Percentiles rank a stretch among this genome's conserved stretches.
phyloP scores from a whole-genome alignment of 2,329 filamentous ascomycete species.

The Emergomyces pasteurianus region DNA sequence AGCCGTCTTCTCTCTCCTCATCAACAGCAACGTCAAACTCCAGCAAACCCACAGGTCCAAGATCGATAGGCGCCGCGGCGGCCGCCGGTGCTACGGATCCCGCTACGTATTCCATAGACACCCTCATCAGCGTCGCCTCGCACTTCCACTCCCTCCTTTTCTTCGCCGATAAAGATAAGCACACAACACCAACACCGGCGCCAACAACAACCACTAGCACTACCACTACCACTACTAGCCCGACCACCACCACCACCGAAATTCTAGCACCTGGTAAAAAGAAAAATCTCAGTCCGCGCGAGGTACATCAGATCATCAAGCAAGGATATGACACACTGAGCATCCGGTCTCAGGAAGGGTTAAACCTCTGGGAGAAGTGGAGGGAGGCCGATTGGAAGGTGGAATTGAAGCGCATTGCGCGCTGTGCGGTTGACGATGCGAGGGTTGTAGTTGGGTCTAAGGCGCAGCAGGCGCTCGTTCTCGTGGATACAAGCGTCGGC shows the following conservation, averaged over 20 bases:
- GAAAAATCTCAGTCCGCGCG: slow-evolving; percentile 64
- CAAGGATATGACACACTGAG: slow-evolving; percentile 91
- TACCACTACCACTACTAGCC: slow-evolving; percentile 12
- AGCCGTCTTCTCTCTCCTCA: slow-evolving; percentile 22
- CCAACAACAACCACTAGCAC: slow-evolving; percentile 2
- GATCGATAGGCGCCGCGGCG: slow-evolving; percentile 59
- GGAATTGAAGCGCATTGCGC: slow-evolving; percentile 75
- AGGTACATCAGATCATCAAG: slow-evolving; percentile 87
- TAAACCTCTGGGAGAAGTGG: slow-evolving; percentile 77
- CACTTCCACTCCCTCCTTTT: slow-evolving; percentile 78
- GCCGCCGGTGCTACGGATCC: slow-evolving; percentile 52
- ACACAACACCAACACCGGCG: slow-evolving; percentile 7
- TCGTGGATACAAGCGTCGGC: not conserved
- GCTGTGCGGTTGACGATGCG: slow-evolving; percentile 63
- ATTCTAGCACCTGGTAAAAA: slow-evolving; percentile 29
- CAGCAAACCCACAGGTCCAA: slow-evolving; percentile 12
- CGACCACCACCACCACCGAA: slow-evolving; percentile 16
- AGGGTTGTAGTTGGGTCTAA: slow-evolving; percentile 31
- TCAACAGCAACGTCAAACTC: slow-evolving; percentile 12
- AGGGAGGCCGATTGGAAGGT: slow-evolving; percentile 76
- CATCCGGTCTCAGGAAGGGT: slow-evolving; percentile 75
- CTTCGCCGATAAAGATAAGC: slow-evolving; percentile 40
- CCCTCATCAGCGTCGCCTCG: slow-evolving; percentile 61
- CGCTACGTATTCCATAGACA: slow-evolving; percentile 51
- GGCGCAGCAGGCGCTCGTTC: not conserved